These are phyloP conservation scores for Alternaria metachromatica DNA, from an alignment of 2,329 filamentous ascomycete species.

Conservation along the genomic window DNA sequence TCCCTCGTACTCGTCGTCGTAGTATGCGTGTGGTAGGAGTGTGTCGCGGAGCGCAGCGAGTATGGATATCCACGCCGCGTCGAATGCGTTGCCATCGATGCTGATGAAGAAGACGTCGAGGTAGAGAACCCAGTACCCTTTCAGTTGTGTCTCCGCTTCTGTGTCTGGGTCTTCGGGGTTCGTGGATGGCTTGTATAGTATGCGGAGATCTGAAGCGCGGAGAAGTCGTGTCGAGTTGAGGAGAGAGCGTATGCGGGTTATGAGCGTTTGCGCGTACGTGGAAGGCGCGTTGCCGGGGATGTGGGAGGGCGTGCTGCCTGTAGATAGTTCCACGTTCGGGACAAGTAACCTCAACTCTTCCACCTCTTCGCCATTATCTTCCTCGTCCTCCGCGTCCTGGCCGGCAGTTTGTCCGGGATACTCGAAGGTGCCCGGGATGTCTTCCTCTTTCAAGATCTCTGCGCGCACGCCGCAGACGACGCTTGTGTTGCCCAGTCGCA, in stretches of 20 bases:
- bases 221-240: constrained; percentile 75
- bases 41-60: constrained; percentile 82
- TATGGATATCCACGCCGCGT: constrained; percentile 86
- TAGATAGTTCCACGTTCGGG: constrained; percentile 91
- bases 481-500: constrained; percentile 86
- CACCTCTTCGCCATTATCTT: constrained; percentile 46
- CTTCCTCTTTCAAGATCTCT: constrained; percentile 78
- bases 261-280: constrained; percentile 81
- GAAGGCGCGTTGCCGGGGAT: constrained; percentile 84
- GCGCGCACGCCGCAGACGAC: constrained; percentile 92
- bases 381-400: constrained; percentile 23
- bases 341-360: constrained; percentile 74
- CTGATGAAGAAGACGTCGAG: constrained; percentile 95
- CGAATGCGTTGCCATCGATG: constrained; percentile 89
- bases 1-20: constrained; percentile 81
- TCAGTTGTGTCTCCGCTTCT: constrained; percentile 62
- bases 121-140: constrained; percentile 93
- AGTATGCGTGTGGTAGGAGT: constrained; percentile 77
- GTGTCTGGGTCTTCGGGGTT: constrained; percentile 56
- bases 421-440: constrained; percentile 70
- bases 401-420: constrained; percentile 18
- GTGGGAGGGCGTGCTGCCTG: constrained; percentile 85
- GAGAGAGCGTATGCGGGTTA: constrained; percentile 77
- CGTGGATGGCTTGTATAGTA: constrained; percentile 66
- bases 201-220: constrained; percentile 71